These are phyloP conservation scores for Salvia sclarea DNA, from an alignment of 305 asterid genomes.

Conservation along the genomic window DNA sequence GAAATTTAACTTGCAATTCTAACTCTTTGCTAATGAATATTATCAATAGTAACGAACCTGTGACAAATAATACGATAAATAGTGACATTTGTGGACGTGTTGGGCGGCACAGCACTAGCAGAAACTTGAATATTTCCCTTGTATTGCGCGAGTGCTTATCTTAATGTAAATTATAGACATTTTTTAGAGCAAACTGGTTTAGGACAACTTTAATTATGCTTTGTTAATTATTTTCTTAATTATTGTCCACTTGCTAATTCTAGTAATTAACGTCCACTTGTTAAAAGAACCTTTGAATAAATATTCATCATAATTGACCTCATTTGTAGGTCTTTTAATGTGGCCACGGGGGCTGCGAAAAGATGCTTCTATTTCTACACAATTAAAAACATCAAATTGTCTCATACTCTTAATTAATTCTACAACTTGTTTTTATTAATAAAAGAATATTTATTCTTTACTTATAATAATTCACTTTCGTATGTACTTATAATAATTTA, in stretches of 20 bases:
- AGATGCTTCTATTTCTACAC: neutral
- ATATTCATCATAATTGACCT: conserved; percentile 15
- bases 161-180: neutral
- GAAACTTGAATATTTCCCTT: neutral
- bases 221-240: conserved; percentile 1
- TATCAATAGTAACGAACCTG: neutral
- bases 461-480: no score
- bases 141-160: neutral
- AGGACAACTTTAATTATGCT: neutral
- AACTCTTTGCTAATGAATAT: neutral
- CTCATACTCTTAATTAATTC: neutral
- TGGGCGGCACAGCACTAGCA: conserved; percentile 2
- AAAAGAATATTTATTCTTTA: no score
- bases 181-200: neutral
- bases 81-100: neutral
- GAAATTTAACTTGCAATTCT: neutral
- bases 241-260: conserved; percentile 3
- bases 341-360: neutral
- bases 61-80: neutral
- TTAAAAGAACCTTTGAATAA: neutral
- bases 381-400: no score
- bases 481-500: no score
- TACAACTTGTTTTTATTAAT: neutral
- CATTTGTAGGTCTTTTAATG: neutral
- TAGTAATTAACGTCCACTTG: neutral